Conservation (phyloP, 169 alveolate species). For the Plasmodium gonderi region DNA sequence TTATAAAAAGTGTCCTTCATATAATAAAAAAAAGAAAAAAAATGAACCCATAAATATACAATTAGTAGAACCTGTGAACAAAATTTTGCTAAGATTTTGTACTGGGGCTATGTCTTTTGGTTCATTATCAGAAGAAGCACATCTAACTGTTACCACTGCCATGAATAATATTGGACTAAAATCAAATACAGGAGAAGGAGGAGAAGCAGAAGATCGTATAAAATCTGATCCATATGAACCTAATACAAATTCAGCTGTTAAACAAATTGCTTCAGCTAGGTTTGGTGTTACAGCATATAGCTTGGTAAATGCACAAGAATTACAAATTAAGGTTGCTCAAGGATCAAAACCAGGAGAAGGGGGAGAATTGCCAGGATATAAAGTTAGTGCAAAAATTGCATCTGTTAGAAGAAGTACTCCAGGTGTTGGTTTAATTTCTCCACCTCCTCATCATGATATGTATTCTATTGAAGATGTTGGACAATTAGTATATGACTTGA, state of each 20-base stretch:
- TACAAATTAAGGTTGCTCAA: slow-evolving; percentile 86
- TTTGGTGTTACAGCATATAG: slow-evolving; percentile 86
- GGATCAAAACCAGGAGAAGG: slow-evolving; percentile 91
- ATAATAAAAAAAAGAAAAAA: slow-evolving; percentile 76
- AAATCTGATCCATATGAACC: slow-evolving; percentile 5
- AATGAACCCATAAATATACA: slow-evolving; percentile 81
- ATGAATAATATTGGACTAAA: slow-evolving; percentile 82
- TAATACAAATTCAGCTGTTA: slow-evolving; percentile 79
- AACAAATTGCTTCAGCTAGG: slow-evolving; percentile 86
- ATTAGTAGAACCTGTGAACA: slow-evolving; percentile 69
- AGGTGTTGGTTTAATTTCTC: slow-evolving; percentile 86
- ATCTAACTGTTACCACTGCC: slow-evolving; percentile 82
- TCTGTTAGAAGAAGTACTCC: slow-evolving; percentile 84
- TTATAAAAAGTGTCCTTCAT: slow-evolving; percentile 76
- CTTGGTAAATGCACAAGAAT: slow-evolving; percentile 84
- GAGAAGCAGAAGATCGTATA: slow-evolving; percentile 83
- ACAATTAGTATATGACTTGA: slow-evolving; percentile 83
- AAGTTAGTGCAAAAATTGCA: slow-evolving; percentile 86
- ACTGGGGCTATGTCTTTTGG: slow-evolving; percentile 86
- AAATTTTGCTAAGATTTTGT: slow-evolving; percentile 74
- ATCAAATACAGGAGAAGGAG: slow-evolving; percentile 89
- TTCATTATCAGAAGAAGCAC: slow-evolving; percentile 81
- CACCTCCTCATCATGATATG: slow-evolving; percentile 90
- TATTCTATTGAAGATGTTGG: slow-evolving; percentile 89
- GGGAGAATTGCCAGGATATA: slow-evolving; percentile 90